phyloP scores from a whole-genome alignment of 129 eudicot genomes.

The Sambucus nigra region DNA sequence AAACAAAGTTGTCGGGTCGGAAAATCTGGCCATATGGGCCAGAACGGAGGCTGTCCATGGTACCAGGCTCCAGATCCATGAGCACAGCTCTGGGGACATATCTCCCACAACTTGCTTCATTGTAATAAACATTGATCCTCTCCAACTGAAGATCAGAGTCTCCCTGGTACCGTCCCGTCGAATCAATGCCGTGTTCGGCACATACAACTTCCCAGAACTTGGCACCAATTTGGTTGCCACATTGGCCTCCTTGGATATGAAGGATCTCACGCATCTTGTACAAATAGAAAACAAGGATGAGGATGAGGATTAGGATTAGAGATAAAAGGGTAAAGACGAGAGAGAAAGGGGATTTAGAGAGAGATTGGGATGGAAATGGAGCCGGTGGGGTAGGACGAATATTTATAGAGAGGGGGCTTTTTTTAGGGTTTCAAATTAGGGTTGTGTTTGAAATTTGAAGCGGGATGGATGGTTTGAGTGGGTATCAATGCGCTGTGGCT shows the following conservation, averaged over 20 bases:
- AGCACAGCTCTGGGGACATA: conserved; percentile 42
- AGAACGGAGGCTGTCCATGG: conserved; percentile 44
- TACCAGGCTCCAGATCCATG: conserved; percentile 55
- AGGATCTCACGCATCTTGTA: conserved; percentile 38
- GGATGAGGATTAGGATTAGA: not conserved
- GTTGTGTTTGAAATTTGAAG: conserved; percentile 9
- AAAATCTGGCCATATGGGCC: conserved; percentile 45
- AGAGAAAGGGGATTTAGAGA: conserved; percentile 5
- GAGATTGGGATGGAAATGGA: conserved; percentile 6
- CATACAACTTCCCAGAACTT: conserved; percentile 46
- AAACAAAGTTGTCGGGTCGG: conserved; percentile 42
- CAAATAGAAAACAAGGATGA: not conserved
- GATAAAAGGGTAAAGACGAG: not conserved
- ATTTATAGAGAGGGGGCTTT: not conserved
- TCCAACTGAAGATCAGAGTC: conserved; percentile 35
- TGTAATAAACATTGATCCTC: conserved; percentile 40
- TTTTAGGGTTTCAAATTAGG: not conserved
- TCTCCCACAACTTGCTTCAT: conserved; percentile 36
- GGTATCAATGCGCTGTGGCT: not conserved
- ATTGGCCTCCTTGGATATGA: conserved; percentile 44
- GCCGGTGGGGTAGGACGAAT: conserved; percentile 8
- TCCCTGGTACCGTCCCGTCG: conserved; percentile 39
- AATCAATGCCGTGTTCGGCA: conserved; percentile 40
- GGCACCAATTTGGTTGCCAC: conserved; percentile 48
- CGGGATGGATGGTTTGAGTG: conserved; percentile 8